Percentiles rank a stretch among this genome's conserved stretches.
phyloP scores from a whole-genome alignment of 345 rosid genomes.

The Eucalyptus regnans region DNA sequence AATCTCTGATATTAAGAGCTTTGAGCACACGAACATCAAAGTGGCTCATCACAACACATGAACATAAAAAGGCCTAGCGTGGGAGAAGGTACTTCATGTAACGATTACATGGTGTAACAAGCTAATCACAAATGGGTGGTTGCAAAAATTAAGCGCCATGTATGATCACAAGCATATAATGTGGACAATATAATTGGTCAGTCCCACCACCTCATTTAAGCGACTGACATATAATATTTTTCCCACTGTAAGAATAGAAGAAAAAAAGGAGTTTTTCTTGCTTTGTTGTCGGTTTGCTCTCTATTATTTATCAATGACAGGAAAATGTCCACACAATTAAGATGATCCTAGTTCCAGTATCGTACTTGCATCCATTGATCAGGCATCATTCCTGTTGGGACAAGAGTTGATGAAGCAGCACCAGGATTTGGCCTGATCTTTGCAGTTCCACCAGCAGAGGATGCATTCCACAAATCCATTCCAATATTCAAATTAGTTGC shows the following conservation, averaged over 20 bases:
- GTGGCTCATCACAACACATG: neutral
- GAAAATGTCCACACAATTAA: neutral
- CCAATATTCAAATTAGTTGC: constrained; percentile 81
- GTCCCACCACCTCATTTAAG: neutral
- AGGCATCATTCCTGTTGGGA: constrained; percentile 24
- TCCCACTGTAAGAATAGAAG: neutral
- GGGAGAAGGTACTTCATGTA: neutral
- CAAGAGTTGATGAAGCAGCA: constrained; percentile 20
- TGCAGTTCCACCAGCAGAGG: constrained; percentile 49
- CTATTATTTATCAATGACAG: neutral
- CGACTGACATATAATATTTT: neutral
- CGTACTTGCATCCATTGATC: constrained; percentile 66
- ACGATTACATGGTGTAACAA: neutral
- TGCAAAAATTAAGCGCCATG: neutral
- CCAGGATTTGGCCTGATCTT: constrained; percentile 42
- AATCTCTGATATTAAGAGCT: neutral
- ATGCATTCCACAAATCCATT: constrained; percentile 78
- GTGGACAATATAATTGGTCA: neutral
- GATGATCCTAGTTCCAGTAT: neutral
- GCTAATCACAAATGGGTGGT: neutral
- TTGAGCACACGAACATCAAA: neutral
- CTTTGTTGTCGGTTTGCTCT: neutral
- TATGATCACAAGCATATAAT: neutral
- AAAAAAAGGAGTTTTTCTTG: neutral
- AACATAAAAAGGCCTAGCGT: neutral